A percentile compares a stretch with the other conserved stretches of the same genome.
These are phyloP conservation scores for Senna siamea DNA, from an alignment of 306 rosid species.

Conservation along the genomic window DNA sequence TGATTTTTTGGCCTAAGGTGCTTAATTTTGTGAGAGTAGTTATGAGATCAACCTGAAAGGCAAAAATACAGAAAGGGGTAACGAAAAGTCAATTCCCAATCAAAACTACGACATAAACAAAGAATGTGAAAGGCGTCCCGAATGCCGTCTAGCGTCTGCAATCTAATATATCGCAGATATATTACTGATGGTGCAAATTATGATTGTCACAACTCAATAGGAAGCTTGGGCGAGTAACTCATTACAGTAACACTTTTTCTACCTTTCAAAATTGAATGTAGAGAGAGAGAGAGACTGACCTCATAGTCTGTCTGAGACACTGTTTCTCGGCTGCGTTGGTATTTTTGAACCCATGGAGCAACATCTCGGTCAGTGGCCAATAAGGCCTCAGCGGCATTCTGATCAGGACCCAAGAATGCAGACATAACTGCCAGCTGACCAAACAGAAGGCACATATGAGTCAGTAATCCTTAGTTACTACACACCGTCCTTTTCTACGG, in stretches of 20 bases:
- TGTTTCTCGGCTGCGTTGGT: conserved; percentile 90
- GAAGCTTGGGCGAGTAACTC: neutral
- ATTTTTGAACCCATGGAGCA: conserved; percentile 87
- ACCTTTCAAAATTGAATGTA: neutral
- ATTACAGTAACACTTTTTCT: conserved; percentile 5
- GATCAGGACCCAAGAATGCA: conserved; percentile 93
- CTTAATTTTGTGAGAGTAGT: conserved; percentile 82
- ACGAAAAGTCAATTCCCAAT: conserved; percentile 29
- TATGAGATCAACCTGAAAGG: conserved; percentile 86
- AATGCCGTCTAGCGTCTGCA: neutral
- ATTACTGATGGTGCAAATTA: neutral
- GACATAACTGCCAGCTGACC: conserved; percentile 86
- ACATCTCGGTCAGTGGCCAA: conserved; percentile 82
- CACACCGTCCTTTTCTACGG: too few species aligned
- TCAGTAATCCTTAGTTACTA: conserved; percentile 7
- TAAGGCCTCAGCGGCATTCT: conserved; percentile 71
- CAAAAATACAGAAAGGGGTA: conserved; percentile 16
- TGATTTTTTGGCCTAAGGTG: conserved; percentile 81
- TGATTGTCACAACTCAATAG: neutral
- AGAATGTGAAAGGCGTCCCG: too few species aligned
- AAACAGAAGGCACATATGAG: conserved; percentile 21
- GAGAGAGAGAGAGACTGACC: conserved; percentile 45
- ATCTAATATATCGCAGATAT: neutral
- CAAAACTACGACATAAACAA: conserved; percentile 2
- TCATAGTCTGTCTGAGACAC: conserved; percentile 95